Evolutionary conservation across 306 rosid species (phyloP), one percentile per base, ranked within the genome.

Genomic region (Hippophae gyantsensis): DNA sequence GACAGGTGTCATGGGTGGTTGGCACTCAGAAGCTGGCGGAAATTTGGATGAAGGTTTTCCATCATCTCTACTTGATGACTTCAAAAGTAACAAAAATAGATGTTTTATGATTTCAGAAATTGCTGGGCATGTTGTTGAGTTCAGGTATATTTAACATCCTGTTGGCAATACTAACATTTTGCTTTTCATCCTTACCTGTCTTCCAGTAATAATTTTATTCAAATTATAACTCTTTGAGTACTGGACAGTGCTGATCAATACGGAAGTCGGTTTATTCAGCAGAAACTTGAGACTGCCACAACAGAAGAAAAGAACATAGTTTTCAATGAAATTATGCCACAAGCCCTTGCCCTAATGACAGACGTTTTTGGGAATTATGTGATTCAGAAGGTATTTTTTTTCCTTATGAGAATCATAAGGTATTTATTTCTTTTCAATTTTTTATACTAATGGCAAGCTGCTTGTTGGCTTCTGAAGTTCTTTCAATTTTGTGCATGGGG

Each of bases 331-430:
- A 93, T 93, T 57, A 85, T 84, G 97, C 99, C 97, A 2, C 90
- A 93, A 57, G 99, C 87, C 57, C 92, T 85, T 44, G 77, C 85
- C 68, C 74, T 90, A 74, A 90, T 87, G 97, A 90, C 97, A 13
- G 97, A 87, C 43, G 97, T 90, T 57, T 90, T 90, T 55, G 97
- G 97, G 72, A 90, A 90, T 76, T 90, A 90, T 67, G 96, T 90
- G 70, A 84, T 90, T 74, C 97, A 90, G 74, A 87, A 90, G 98
- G 98, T 90, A 76, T 72, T 48, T 13, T 10, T 18, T 55, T 7
- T 23, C 55, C 13, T 52, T 13, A 48, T 42, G 45, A 48, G 42
- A 11, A 32, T 32, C 38, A 32, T 32, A 32, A 32, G 38, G 38
- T 32, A 4, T 4, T 32, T 32, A 32, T 32, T 32, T 32, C 38